These are phyloP conservation scores for Phytophthora fragariaefolia DNA, from an alignment of 352 stramenopile species.

Conservation along the genomic window DNA sequence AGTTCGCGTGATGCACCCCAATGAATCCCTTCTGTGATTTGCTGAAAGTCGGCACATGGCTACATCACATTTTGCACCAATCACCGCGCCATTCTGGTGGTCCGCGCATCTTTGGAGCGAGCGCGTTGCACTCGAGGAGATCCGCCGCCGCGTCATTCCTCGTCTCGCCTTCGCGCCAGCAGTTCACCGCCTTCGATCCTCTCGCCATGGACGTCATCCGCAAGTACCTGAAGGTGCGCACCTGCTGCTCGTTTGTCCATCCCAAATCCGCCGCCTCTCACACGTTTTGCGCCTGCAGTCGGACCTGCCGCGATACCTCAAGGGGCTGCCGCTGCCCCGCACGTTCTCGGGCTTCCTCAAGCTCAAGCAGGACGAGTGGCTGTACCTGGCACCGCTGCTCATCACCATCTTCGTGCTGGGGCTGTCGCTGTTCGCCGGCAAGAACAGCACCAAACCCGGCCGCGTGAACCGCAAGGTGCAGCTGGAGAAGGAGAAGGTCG, in stretches of 20 bases:
- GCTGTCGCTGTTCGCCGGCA: slow-evolving; percentile 72
- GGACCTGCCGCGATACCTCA: slow-evolving; percentile 83
- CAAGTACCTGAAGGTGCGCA: slow-evolving; percentile 80
- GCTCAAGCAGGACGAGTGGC: slow-evolving; percentile 86
- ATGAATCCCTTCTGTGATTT: not conserved
- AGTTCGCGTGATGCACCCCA: not conserved
- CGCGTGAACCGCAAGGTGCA: slow-evolving; percentile 75
- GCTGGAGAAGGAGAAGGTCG: slow-evolving; percentile 87
- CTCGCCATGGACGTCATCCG: slow-evolving; percentile 79
- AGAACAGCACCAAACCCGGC: slow-evolving; percentile 55
- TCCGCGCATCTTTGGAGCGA: slow-evolving; percentile 22
- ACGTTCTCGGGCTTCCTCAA: slow-evolving; percentile 85
- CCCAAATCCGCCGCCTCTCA: not conserved
- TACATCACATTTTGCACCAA: not conserved
- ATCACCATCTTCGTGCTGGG: slow-evolving; percentile 79
- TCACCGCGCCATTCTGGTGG: slow-evolving; percentile 22
- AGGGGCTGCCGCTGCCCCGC: slow-evolving; percentile 80
- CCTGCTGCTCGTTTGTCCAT: not conserved
- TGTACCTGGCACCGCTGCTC: slow-evolving; percentile 85
- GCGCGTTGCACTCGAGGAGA: not conserved
- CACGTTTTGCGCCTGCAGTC: slow-evolving; percentile 32
- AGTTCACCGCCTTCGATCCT: not conserved
- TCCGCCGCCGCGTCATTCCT: slow-evolving; percentile 24
- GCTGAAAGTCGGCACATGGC: not conserved
- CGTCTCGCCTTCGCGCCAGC: slow-evolving; percentile 10